Conservation (phyloP, 2,329 filamentous ascomycete species). For the Purpureocillium takamizusanense region DNA sequence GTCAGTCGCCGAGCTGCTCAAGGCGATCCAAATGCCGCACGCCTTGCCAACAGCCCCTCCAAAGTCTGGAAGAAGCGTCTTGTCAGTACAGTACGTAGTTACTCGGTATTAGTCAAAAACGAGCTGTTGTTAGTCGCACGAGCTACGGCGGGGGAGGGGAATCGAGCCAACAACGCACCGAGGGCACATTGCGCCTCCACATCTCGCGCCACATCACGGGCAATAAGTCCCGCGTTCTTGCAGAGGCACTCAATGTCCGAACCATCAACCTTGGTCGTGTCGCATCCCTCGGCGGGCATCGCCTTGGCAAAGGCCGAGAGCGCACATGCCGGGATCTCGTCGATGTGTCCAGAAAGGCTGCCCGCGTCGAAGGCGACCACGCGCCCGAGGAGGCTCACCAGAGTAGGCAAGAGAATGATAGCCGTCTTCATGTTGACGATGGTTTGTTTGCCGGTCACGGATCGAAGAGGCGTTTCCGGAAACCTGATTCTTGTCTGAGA, state of each 20-base stretch:
- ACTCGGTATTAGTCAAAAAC: no score
- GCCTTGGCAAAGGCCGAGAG: background rate
- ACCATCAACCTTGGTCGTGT: background rate
- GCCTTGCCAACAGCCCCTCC: background rate
- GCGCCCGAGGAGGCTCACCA: no score
- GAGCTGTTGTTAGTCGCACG: no score
- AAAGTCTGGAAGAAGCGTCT: background rate
- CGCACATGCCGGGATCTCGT: background rate
- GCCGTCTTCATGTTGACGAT: no score
- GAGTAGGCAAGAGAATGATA: no score
- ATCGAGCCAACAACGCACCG: no score
- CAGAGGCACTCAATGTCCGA: background rate
- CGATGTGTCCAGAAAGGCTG: background rate
- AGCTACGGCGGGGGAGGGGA: no score
- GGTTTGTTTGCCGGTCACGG: background rate
- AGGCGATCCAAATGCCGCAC: background rate
- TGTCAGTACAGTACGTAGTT: no score
- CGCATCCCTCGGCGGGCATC: background rate
- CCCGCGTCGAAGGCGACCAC: no score
- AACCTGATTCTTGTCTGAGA: no score
- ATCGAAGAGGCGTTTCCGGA: no score
- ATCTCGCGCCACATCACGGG: background rate
- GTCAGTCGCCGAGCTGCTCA: background rate
- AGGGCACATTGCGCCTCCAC: background rate
- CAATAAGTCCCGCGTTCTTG: background rate